These are phyloP conservation scores for Pyricularia sp. DNA, from an alignment of 2,329 filamentous ascomycete genomes.

Conservation along the genomic window DNA sequence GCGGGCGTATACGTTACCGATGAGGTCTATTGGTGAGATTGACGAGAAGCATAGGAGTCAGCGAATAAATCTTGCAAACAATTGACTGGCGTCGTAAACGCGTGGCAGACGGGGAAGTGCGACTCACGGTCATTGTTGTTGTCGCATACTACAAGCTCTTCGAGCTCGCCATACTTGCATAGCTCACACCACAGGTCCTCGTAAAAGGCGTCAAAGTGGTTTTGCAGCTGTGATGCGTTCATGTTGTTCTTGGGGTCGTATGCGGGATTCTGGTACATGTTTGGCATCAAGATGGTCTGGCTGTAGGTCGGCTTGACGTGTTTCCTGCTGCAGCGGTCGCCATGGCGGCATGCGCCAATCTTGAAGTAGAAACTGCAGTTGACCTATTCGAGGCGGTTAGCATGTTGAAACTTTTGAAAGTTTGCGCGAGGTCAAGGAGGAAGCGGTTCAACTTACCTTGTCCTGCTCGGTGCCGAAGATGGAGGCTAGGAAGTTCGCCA, in stretches of 20 bases:
- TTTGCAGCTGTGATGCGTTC: slow-evolving; percentile 91
- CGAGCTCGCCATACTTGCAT: slow-evolving; percentile 95
- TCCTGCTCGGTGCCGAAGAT: slow-evolving; percentile 99
- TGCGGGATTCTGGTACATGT: slow-evolving; percentile 97
- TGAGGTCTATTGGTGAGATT: slow-evolving; percentile 48
- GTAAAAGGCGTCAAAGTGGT: slow-evolving; percentile 99
- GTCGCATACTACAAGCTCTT: slow-evolving; percentile 97
- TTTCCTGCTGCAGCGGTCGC: slow-evolving; percentile 95
- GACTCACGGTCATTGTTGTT: slow-evolving; percentile 81
- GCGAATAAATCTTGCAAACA: neutral
- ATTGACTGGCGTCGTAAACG: neutral
- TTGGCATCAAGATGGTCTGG: slow-evolving; percentile 95
- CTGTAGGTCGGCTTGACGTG: slow-evolving; percentile 98
- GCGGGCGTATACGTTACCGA: slow-evolving; percentile 97
- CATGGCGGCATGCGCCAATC: slow-evolving; percentile 96
- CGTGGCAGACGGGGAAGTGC: neutral
- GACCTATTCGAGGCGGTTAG: slow-evolving; percentile 36
- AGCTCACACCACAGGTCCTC: slow-evolving; percentile 99
- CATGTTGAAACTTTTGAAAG: slow-evolving; percentile 9
- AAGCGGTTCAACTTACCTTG: slow-evolving; percentile 41
- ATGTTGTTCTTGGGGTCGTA: slow-evolving; percentile 97
- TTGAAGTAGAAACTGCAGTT: slow-evolving; percentile 99
- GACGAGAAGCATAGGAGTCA: neutral
- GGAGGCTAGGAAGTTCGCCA: slow-evolving; percentile 98
- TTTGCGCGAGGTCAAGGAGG: slow-evolving; percentile 8